Evolutionary conservation across 257 asterid species (phyloP).

Genomic region (Solanum chiquidenum): DNA sequence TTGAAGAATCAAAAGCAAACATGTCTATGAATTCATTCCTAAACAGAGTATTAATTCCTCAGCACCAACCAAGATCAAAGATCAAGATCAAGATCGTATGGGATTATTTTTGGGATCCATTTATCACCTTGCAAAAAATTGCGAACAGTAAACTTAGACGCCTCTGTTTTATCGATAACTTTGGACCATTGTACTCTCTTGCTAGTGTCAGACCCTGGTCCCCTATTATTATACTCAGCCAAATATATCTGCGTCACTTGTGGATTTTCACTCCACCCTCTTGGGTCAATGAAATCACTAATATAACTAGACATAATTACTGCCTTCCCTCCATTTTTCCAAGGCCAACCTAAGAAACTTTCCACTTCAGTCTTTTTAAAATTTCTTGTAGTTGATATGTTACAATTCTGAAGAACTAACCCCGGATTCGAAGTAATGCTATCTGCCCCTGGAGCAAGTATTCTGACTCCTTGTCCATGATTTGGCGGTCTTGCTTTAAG

Average conservation of each 20-base stretch:
- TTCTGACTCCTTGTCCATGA: background rate
- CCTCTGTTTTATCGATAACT: background rate
- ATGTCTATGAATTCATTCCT: background rate
- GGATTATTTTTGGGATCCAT: background rate
- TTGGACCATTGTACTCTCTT: background rate
- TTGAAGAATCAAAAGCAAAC: background rate
- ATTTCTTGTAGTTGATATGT: background rate
- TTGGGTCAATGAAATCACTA: background rate
- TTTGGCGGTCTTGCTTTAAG: background rate
- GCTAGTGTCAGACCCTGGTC: background rate
- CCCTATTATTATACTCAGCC: background rate
- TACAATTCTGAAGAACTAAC: background rate
- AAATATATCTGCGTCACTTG: background rate
- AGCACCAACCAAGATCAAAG: background rate
- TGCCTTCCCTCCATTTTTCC: background rate
- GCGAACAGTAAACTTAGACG: background rate
- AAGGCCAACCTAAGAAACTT: background rate
- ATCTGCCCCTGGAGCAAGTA: background rate
- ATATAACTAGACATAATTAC: background rate
- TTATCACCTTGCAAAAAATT: background rate
- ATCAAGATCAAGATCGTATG: background rate
- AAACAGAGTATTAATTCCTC: background rate
- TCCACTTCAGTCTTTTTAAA: background rate
- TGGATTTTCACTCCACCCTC: background rate
- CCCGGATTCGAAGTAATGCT: background rate